phyloP scores from a whole-genome alignment of 2,329 filamentous ascomycete species.

The Curvularia spicifera region DNA sequence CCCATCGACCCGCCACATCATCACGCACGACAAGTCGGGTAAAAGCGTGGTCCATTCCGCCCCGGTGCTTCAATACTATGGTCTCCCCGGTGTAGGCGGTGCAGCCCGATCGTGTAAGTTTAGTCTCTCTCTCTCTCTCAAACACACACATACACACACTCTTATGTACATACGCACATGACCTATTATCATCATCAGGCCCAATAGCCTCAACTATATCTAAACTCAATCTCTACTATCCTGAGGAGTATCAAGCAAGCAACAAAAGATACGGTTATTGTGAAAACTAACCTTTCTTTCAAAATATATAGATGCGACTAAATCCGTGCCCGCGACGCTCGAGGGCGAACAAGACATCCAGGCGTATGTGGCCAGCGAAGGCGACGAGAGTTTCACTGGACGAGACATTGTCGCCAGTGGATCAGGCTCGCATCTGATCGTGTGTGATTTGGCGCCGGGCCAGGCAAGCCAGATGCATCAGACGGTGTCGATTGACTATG shows the following conservation, averaged over 20 bases:
- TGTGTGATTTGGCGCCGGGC: constrained; percentile 23
- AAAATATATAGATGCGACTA: background rate
- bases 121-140: background rate
- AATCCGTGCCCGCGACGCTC: background rate
- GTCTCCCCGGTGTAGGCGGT: background rate
- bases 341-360: background rate
- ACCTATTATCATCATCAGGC: too few relatives aligned
- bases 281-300: background rate
- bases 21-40: background rate
- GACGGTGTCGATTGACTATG: constrained; percentile 29
- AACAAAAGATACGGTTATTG: too few relatives aligned
- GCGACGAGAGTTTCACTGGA: background rate
- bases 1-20: background rate
- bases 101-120: background rate
- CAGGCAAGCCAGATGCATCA: constrained; percentile 24
- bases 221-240: too few relatives aligned
- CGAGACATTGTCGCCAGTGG: background rate
- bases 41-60: background rate
- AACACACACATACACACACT: background rate
- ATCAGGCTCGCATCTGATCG: background rate
- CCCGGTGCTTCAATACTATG: background rate
- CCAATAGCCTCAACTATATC: too few relatives aligned
- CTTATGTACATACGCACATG: background rate
- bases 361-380: background rate
- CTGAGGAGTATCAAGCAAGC: too few relatives aligned